Conservation (phyloP, 2,329 filamentous ascomycete species). For the Myriosclerotinia scirpicola region DNA sequence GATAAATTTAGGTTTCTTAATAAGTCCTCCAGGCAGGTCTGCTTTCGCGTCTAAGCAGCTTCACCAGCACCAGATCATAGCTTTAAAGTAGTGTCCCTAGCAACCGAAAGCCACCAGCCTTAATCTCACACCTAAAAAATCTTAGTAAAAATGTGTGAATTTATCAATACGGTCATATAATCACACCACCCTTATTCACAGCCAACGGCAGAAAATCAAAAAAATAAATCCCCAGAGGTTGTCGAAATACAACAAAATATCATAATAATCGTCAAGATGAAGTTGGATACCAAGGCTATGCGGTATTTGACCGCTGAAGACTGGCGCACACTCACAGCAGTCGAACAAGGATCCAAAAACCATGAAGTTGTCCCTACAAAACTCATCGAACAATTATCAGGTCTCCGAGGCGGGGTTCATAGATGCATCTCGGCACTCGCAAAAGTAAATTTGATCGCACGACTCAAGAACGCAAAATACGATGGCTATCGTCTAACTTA, state of each 20-base stretch:
- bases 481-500: conserved; percentile 97
- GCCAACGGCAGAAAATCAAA: conserved; percentile 19
- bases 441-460: conserved; percentile 87
- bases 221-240: background rate
- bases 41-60: conserved; percentile 26
- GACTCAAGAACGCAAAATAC: conserved; percentile 93
- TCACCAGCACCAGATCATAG: conserved; percentile 25
- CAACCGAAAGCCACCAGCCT: conserved; percentile 18
- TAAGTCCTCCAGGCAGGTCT: conserved; percentile 26
- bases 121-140: conserved; percentile 16
- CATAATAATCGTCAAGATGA: conserved; percentile 58
- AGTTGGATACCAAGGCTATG: conserved; percentile 89
- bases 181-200: conserved; percentile 7
- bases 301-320: conserved; percentile 91
- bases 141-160: background rate
- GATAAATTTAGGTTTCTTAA: conserved; percentile 32
- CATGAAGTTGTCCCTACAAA: conserved; percentile 94
- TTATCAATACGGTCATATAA: background rate
- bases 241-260: background rate
- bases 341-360: conserved; percentile 91
- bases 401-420: conserved; percentile 80
- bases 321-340: conserved; percentile 91
- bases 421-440: conserved; percentile 86
- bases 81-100: conserved; percentile 21
- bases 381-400: conserved; percentile 80